Percentiles rank a stretch among this genome's conserved stretches.
These are phyloP conservation scores for Rhododendron mucronatum DNA, from an alignment of 148 eudicot species.

Conservation along the genomic window DNA sequence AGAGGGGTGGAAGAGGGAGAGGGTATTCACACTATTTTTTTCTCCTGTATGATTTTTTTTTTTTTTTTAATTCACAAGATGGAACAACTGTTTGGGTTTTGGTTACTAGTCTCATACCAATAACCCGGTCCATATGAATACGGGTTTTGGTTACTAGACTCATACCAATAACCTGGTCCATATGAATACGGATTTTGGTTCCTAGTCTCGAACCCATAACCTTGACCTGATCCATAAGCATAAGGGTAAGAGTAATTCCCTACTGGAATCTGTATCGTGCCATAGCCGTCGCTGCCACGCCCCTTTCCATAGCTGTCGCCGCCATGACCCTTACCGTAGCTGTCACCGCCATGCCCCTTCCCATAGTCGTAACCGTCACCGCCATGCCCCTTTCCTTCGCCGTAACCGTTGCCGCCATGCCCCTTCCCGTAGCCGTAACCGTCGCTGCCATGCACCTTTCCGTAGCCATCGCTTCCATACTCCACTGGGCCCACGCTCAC, in stretches of 20 bases:
- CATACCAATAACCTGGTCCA: background rate
- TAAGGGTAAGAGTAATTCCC: background rate
- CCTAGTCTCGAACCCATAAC: background rate
- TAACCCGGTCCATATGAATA: background rate
- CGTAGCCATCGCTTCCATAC: background rate
- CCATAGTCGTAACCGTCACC: too few species aligned
- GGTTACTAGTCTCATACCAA: background rate
- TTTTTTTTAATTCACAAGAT: background rate
- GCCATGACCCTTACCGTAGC: too few species aligned
- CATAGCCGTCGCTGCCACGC: background rate
- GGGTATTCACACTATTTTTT: background rate
- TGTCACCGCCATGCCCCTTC: too few species aligned
- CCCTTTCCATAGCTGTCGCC: background rate
- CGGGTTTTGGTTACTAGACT: background rate
- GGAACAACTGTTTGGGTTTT: background rate
- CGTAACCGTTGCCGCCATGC: too few species aligned
- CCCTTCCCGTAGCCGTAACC: too few species aligned
- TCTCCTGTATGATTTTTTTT: too few species aligned
- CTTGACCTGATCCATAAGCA: background rate
- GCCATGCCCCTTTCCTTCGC: too few species aligned
- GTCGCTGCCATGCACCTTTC: too few species aligned
- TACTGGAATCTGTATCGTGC: background rate
- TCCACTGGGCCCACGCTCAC: conserved; percentile 8
- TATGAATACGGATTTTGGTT: background rate
- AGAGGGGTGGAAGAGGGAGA: background rate